These are phyloP conservation scores for Microdochium trichocladiopsis DNA, from an alignment of 2,329 filamentous ascomycete species.

Conservation along the genomic window DNA sequence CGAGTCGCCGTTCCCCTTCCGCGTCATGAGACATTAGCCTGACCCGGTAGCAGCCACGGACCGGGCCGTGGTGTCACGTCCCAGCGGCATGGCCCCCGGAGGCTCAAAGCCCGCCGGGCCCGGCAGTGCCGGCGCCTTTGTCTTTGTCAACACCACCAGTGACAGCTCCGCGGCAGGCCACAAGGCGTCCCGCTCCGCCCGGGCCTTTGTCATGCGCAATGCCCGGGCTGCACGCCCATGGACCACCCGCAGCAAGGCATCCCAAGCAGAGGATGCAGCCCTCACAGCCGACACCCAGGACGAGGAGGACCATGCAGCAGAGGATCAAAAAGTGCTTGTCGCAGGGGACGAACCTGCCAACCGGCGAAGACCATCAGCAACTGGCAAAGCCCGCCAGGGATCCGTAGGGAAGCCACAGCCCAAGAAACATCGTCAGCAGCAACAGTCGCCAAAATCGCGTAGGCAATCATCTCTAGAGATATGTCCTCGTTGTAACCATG, in stretches of 20 bases:
- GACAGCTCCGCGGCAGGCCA: background rate
- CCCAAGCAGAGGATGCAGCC: background rate
- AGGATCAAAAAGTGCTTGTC: background rate
- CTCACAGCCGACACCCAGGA: background rate
- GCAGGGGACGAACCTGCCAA: background rate
- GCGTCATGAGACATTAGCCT: background rate
- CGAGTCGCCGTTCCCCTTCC: too few relatives aligned
- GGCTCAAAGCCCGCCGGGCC: background rate
- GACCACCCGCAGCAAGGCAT: background rate
- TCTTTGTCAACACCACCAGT: background rate
- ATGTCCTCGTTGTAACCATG: background rate
- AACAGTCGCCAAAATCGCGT: background rate
- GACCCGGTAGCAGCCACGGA: background rate
- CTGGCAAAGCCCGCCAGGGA: background rate
- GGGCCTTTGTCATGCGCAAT: conserved; percentile 1
- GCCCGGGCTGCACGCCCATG: background rate
- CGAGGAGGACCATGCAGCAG: background rate
- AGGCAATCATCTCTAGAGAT: background rate
- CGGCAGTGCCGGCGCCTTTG: background rate
- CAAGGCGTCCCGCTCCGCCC: background rate
- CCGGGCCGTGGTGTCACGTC: background rate
- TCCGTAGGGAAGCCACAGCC: background rate
- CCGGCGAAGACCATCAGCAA: background rate
- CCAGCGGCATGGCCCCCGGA: background rate
- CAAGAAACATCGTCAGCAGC: background rate